These are phyloP conservation scores for Cyberlindnera samutprakarnensis DNA, from an alignment of 805 yeast species.

Conservation along the genomic window DNA sequence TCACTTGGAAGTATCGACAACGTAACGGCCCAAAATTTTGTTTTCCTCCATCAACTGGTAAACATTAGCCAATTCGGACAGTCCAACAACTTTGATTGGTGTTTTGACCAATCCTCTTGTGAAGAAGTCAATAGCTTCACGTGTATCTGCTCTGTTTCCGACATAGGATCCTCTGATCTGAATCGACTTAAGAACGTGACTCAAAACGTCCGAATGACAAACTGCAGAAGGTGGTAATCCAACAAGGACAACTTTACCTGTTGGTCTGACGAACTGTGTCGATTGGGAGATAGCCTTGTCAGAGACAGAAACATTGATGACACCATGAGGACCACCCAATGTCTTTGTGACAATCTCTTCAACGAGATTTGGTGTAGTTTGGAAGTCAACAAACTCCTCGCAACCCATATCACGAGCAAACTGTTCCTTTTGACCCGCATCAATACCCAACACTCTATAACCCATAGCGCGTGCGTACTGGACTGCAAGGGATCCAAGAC, in stretches of 20 bases:
- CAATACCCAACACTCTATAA: conserved; percentile 57
- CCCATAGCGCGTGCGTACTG: conserved; percentile 75
- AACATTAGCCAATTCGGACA: conserved; percentile 44
- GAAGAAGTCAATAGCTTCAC: conserved; percentile 69
- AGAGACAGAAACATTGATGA: conserved; percentile 62
- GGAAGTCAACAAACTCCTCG: conserved; percentile 54
- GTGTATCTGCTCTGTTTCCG: conserved; percentile 80
- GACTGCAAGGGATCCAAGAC: conserved; percentile 63
- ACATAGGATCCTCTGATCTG: conserved; percentile 75
- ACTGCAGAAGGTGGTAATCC: conserved; percentile 77
- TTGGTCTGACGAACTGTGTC: conserved; percentile 47
- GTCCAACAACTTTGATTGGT: conserved; percentile 52
- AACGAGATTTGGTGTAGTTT: conserved; percentile 43
- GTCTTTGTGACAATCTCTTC: conserved; percentile 46
- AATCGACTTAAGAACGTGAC: conserved; percentile 62
- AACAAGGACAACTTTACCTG: conserved; percentile 64
- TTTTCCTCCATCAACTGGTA: conserved; percentile 56
- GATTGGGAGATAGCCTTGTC: conserved; percentile 57
- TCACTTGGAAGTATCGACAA: conserved; percentile 46
- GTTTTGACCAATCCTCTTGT: conserved; percentile 57
- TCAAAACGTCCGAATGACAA: conserved; percentile 58
- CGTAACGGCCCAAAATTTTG: conserved; percentile 57
- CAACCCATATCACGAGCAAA: conserved; percentile 43
- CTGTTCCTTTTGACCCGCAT: conserved; percentile 51
- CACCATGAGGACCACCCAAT: conserved; percentile 69